Base-by-base conservation (phyloP, 768 basidiomycete genomes). In the Kwoniella mangroviensis region DNA sequence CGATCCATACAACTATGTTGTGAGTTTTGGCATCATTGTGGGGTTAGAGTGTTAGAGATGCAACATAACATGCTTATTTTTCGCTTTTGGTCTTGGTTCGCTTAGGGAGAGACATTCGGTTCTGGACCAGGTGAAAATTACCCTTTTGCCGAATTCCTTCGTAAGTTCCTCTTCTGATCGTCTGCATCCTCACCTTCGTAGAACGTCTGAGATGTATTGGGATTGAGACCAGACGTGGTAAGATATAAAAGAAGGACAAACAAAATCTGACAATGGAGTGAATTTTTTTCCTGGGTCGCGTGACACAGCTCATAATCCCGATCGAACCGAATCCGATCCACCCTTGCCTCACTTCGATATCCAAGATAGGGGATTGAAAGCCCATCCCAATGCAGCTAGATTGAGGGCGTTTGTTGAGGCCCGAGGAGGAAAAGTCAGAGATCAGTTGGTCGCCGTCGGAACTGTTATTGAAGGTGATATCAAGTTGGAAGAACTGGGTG, bases 1-100 rank as follows among this genome's bases (percentile, higher is more conserved):
- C 13, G 79, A 80, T 64, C 79, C 79, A 9, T 80, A 72, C 75
- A 80, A 80, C 67, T 80, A 80, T 52, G 79, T 78, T 64, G 77
- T 79, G 68, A 73, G 77, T 79, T 40, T 17, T 67, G 64, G 34
- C 52, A 19, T 15, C 22, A n/a, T 51, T 55, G 63, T 45, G 63
- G 63, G 63, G 63, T 55, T 22, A 49, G 45, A 5, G 59, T 21
- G 34, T 34, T 7, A 34, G 34, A 42, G 59, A 42, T 17, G 19
- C 34, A 41, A 17, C 26, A 41, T 34, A 55, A 58, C 45, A 66
- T 66, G 65, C 65, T 66, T 66, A 66, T 58, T 59, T 59, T 28
- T 45, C 6, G 28, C 13, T 34, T 42, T 24, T n/a, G 15, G 24
- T 24, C 6, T 11, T 53, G 52, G 12, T 54, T 49, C 54, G 43